These are phyloP conservation scores for Pyricularia sp. DNA, from an alignment of 2,329 filamentous ascomycete genomes.

Conservation along the genomic window DNA sequence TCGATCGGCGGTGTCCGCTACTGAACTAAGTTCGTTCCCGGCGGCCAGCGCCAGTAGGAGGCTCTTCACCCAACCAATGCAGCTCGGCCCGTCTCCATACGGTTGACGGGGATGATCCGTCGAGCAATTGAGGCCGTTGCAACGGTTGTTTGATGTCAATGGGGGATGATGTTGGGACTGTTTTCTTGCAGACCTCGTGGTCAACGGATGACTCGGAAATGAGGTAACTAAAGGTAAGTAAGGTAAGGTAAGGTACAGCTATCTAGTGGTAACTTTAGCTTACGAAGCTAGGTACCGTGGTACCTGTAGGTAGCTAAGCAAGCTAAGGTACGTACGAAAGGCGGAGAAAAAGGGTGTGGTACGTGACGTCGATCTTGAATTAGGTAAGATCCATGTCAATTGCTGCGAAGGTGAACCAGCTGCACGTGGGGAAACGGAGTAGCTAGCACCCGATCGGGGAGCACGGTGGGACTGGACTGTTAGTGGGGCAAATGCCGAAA, in stretches of 20 bases:
- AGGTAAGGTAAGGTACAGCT: neutral
- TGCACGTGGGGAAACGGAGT: neutral
- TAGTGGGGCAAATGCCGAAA: neutral
- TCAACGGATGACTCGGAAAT: neutral
- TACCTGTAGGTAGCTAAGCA: no score
- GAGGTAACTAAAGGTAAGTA: neutral
- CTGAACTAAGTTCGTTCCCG: neutral
- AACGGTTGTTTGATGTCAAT: neutral
- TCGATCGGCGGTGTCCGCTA: neutral
- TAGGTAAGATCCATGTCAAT: neutral
- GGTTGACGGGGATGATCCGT: neutral
- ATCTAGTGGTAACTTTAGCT: no score
- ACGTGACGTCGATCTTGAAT: neutral
- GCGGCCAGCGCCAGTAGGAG: neutral
- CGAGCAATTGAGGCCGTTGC: neutral
- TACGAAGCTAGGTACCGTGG: no score
- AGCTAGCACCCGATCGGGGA: neutral
- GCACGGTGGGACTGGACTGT: no score
- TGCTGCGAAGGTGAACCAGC: neutral
- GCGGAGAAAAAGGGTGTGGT: neutral
- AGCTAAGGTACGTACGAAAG: no score
- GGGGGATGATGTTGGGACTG: neutral
- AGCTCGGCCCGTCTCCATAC: neutral
- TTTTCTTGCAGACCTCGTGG: neutral
- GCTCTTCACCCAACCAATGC: neutral